A percentile compares a stretch with the other conserved stretches of the same genome.
These are phyloP conservation scores for Candida qinlingensis DNA, from an alignment of 805 yeast species.

Conservation along the genomic window DNA sequence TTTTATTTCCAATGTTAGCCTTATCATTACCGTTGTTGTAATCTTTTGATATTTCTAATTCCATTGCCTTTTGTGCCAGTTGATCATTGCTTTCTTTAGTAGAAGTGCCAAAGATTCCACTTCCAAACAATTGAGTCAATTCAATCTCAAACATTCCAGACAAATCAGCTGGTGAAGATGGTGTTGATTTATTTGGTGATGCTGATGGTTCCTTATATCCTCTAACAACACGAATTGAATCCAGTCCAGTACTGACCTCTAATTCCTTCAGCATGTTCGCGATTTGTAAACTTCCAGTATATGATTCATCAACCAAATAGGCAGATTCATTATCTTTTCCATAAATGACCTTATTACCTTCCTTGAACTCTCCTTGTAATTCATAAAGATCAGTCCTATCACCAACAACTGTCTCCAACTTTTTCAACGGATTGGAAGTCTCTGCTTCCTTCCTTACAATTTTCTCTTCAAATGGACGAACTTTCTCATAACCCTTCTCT, in stretches of 20 bases:
- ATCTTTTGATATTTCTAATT: slow-evolving; percentile 45
- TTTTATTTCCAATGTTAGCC: slow-evolving; percentile 24
- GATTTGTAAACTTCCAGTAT: slow-evolving; percentile 35
- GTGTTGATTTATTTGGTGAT: background rate
- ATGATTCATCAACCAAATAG: slow-evolving; percentile 39
- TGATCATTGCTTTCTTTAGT: slow-evolving; percentile 15
- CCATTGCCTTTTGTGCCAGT: slow-evolving; percentile 39
- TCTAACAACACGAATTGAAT: slow-evolving; percentile 36
- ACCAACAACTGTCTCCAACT: slow-evolving; percentile 2
- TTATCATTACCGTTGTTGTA: slow-evolving; percentile 37
- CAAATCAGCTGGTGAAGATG: background rate
- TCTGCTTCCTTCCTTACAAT: slow-evolving; percentile 1
- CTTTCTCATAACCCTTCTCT: slow-evolving; percentile 47
- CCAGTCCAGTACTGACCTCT: slow-evolving; percentile 10
- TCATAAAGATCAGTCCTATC: slow-evolving; percentile 11
- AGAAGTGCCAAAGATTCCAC: slow-evolving; percentile 11
- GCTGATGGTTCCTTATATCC: slow-evolving; percentile 33
- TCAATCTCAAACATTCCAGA: slow-evolving; percentile 19
- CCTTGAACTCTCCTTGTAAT: slow-evolving; percentile 19
- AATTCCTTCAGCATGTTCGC: slow-evolving; percentile 30
- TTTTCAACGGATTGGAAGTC: slow-evolving; percentile 15
- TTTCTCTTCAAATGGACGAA: slow-evolving; percentile 31
- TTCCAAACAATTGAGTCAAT: slow-evolving; percentile 20
- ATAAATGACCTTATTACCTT: slow-evolving; percentile 35
- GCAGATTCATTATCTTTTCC: slow-evolving; percentile 33